A percentile compares a stretch with the other conserved stretches of the same genome.
Evolutionary conservation across 169 alveolate species (phyloP).

Genomic region (Perkinsus olseni): DNA sequence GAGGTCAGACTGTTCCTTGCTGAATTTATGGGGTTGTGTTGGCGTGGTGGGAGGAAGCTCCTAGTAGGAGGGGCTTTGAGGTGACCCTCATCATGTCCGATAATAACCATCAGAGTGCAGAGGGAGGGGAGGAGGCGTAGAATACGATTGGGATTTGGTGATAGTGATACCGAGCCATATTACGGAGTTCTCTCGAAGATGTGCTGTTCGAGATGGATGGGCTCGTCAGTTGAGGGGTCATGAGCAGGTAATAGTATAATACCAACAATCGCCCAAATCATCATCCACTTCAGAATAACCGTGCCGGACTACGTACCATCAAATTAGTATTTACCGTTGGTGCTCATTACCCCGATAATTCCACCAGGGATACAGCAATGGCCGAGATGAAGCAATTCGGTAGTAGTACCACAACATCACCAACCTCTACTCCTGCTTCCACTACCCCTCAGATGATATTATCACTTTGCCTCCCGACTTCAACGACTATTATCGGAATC

Average conservation of each 20-base stretch:
- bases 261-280: too few relatives aligned
- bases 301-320: neutral
- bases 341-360: neutral
- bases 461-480: neutral
- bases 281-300: neutral
- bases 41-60: too few relatives aligned
- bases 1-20: too few relatives aligned
- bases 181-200: neutral
- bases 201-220: neutral
- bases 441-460: neutral
- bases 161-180: neutral
- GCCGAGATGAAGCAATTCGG: neutral
- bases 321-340: neutral
- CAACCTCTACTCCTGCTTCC: neutral
- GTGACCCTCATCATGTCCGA: neutral
- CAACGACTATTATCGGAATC: neutral
- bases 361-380: neutral
- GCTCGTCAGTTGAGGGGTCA: neutral
- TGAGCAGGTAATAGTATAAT: neutral
- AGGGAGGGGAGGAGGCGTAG: neutral
- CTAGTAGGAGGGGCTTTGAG: neutral
- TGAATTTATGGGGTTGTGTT: too few relatives aligned
- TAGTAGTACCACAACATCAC: neutral
- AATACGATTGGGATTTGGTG: neutral
- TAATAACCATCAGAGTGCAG: neutral